These are phyloP conservation scores for Yamadazyma songkhlaensis DNA, from an alignment of 1,139 yeast genomes.

Conservation along the genomic window DNA sequence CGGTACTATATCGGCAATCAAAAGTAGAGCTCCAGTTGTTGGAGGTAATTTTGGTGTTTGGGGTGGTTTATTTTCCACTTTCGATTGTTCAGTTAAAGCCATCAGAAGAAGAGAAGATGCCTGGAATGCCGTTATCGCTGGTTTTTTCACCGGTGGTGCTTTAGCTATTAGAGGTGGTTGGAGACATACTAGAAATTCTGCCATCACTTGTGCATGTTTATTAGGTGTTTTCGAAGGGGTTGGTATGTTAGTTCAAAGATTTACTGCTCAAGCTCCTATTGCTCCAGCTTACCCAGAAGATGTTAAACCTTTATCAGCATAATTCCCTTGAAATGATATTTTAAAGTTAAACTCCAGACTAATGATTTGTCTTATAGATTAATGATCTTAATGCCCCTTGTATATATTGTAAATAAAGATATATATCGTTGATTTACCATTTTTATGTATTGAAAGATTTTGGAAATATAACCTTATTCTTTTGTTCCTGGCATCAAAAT, in stretches of 20 bases:
- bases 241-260: constrained; percentile 92
- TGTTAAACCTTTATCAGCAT: constrained; percentile 50
- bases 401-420: constrained; percentile 4
- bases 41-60: constrained; percentile 99
- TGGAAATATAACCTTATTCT: too few species aligned
- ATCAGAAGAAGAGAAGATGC: constrained; percentile 98
- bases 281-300: constrained; percentile 74
- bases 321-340: constrained; percentile 8
- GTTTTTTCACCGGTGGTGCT: constrained; percentile 98
- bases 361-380: constrained; percentile 1
- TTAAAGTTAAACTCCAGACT: not conserved
- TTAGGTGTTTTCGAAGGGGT: constrained; percentile 98
- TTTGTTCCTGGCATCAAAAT: too few species aligned
- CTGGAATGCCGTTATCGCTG: constrained; percentile 97
- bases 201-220: constrained; percentile 96
- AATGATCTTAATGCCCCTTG: constrained; percentile 6
- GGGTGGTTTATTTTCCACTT: constrained; percentile 98
- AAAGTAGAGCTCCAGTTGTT: constrained; percentile 96
- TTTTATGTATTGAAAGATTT: too few species aligned
- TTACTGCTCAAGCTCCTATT: constrained; percentile 84
- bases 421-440: constrained; percentile 2
- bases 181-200: constrained; percentile 94
- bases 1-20: constrained; percentile 87
- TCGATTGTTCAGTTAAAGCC: constrained; percentile 93
- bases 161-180: constrained; percentile 98